Base-by-base conservation (phyloP, 2,329 filamentous ascomycete genomes). In the Colletotrichum sp. region DNA sequence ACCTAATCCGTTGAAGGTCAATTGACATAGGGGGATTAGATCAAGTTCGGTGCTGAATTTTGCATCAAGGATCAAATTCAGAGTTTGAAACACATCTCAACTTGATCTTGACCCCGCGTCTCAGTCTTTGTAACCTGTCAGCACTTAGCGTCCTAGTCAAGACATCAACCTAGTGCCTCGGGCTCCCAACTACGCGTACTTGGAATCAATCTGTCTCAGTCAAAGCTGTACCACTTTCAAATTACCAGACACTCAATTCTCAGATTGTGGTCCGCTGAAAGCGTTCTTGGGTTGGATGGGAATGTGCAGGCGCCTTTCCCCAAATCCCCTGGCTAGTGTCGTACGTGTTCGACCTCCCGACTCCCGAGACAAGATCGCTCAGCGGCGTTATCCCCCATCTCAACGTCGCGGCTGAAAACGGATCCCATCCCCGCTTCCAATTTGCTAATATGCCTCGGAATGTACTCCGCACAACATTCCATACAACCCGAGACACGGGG, bases 371-470 rank as follows among this genome's bases (percentile, higher is more conserved):
- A 52, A 3, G 43, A 52, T 52, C 43, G 43, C 43, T 52, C 43
- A 52, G 43, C 43, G 43, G 43, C 43, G 43, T 12, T 52, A 0
- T 13, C 6, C 0, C 43, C 43, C 43, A 52, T 7, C 43, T 13
- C 43, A 52, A 52, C n/a, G 43, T 52, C 43, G 43, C 4, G n/a
- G 4, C 6, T 52, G 43, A 12, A 52, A 52, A 52, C 43, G 4
- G 43, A 21, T 0, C 4, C 12, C n/a, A 3, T 7, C 1, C 10
- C 4, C n/a, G 10, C 3, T 21, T 52, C 10, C 3, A 0, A 52
- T 52, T 21, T 1, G 43, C 43, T 21, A 12, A 4, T 1, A 2
- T 3, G 6, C n/a, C 3, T 13, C n/a, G 43, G 43, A 4, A 21
- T 52, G 10, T 21, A 21, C 43, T 52, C 43, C 43, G 43, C 43